Evolutionary conservation across 2,329 filamentous ascomycete species (phyloP).

Genomic region (Penicillium sp.): DNA sequence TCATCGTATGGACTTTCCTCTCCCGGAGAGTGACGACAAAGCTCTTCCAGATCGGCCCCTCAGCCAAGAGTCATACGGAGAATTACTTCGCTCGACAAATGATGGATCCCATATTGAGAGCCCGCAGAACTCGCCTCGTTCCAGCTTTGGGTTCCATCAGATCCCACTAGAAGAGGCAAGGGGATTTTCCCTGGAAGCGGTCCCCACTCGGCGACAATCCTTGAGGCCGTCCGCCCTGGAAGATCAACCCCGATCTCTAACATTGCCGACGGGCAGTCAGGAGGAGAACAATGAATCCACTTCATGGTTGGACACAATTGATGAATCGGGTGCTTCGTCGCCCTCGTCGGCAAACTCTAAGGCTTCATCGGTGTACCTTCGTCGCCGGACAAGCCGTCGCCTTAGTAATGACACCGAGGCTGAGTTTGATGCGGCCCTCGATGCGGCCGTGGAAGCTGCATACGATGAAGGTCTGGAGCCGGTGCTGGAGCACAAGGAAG

Average conservation of each 20-base stretch:
- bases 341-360: constrained; percentile 78
- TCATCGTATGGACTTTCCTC: constrained; percentile 62
- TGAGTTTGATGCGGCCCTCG: constrained; percentile 90
- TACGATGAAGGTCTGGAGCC: constrained; percentile 91
- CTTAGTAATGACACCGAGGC: constrained; percentile 74
- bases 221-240: constrained; percentile 38
- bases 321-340: constrained; percentile 81
- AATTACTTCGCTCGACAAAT: constrained; percentile 38
- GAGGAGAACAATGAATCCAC: constrained; percentile 74
- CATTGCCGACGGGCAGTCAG: constrained; percentile 25
- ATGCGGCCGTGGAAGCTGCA: constrained; percentile 92
- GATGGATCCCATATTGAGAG: constrained; percentile 30
- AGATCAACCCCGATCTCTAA: constrained; percentile 22
- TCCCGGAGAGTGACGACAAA: constrained; percentile 60
- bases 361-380: constrained; percentile 67
- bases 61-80: constrained; percentile 57
- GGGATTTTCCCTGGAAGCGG: constrained; percentile 28
- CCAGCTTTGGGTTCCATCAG: constrained; percentile 45
- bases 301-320: constrained; percentile 92
- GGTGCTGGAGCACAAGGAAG: constrained; percentile 40
- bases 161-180: constrained; percentile 27
- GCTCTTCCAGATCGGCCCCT: constrained; percentile 70
- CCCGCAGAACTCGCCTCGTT: constrained; percentile 48
- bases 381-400: constrained; percentile 68
- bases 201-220: constrained; percentile 42